Conservation (phyloP, 345 rosid genomes). For the Arabis hirsuta region DNA sequence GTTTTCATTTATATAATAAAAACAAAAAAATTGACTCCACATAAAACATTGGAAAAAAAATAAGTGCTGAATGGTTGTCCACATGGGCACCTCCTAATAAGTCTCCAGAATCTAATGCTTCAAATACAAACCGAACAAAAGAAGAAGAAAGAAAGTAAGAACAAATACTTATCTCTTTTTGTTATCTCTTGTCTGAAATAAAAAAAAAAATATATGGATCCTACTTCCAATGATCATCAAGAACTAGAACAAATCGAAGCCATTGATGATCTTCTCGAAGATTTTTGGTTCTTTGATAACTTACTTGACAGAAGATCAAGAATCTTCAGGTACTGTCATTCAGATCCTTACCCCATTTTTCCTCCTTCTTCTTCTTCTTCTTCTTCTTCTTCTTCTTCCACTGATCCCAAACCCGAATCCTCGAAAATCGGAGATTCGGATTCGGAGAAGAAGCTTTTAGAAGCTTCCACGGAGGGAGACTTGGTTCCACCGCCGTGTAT, state of each 20-base stretch:
- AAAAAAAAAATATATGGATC: constrained; percentile 27
- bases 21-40: constrained; percentile 42
- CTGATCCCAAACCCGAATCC: constrained; percentile 19
- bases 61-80: constrained; percentile 46
- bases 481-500: constrained; percentile 41
- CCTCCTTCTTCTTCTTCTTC: constrained; percentile 22
- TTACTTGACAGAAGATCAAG: constrained; percentile 48
- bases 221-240: constrained; percentile 29
- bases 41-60: constrained; percentile 25
- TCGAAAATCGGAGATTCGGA: constrained; percentile 23
- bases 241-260: constrained; percentile 45
- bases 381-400: constrained; percentile 18
- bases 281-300: constrained; percentile 76
- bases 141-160: constrained; percentile 28
- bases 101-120: constrained; percentile 44
- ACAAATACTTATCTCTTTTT: constrained; percentile 43
- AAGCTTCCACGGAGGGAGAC: constrained; percentile 23
- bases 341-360: constrained; percentile 68
- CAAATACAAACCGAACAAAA: constrained; percentile 45
- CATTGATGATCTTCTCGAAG: constrained; percentile 69
- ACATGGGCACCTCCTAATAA: constrained; percentile 43
- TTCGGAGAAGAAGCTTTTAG: constrained; percentile 26
- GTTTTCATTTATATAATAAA: constrained; percentile 1
- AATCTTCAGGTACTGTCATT: constrained; percentile 58
- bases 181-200: constrained; percentile 41